Evolutionary conservation across 768 basidiomycete genomes (phyloP).

Genomic region (Pleurotus tuber-regium): DNA sequence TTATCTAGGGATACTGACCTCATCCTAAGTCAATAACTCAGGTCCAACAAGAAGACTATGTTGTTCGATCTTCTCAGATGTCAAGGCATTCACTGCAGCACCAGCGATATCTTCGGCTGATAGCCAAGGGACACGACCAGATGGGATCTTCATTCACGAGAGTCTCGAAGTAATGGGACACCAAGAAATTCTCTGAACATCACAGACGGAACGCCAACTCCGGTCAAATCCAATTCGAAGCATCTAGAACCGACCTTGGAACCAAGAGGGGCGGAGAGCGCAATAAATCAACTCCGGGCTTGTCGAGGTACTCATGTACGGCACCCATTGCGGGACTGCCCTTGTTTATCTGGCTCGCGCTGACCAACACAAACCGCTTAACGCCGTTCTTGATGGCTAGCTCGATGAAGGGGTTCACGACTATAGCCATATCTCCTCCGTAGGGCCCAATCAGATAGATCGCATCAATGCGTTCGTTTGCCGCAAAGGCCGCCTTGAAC

Average conservation of each 20-base stretch:
- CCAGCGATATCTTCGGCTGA: conserved; percentile 31
- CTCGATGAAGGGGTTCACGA: conserved; percentile 28
- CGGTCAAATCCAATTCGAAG: too few relatives aligned
- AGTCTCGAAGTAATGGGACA: conserved; percentile 12
- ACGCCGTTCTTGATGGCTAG: conserved; percentile 29
- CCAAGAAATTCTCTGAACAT: conserved; percentile 28
- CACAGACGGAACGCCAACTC: neutral
- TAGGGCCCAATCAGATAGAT: conserved; percentile 30
- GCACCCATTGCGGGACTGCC: conserved; percentile 25
- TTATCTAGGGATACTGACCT: conserved; percentile 18
- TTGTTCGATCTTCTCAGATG: conserved; percentile 21
- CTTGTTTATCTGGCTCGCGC: conserved; percentile 20
- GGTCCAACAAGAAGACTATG: conserved; percentile 30
- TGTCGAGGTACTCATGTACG: conserved; percentile 32
- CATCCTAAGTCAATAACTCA: conserved; percentile 26
- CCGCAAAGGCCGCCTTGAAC: conserved; percentile 21
- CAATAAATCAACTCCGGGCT: conserved; percentile 30
- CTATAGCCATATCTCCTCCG: conserved; percentile 15
- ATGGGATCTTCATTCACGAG: conserved; percentile 26
- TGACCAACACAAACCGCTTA: conserved; percentile 31
- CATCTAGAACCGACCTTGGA: conserved; percentile 34
- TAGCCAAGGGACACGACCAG: conserved; percentile 26
- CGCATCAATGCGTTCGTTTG: conserved; percentile 23
- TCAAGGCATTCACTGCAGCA: conserved; percentile 28
- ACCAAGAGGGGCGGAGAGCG: conserved; percentile 36